These are phyloP conservation scores for rapeseed (Brassica napus) DNA, from an alignment of 345 rosid genomes.

Conservation along the genomic window Da-Ae NC_063450.1:43934001-43934500, in stretches of 20 bases:
- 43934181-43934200: slow-evolving; percentile 68
- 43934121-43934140: slow-evolving; percentile 40
- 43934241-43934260: slow-evolving; percentile 84
- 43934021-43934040: slow-evolving; percentile 78
- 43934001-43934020: slow-evolving; percentile 51
- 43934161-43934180: slow-evolving; percentile 75
- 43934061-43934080: slow-evolving; percentile 77
- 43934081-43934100: slow-evolving; percentile 72
- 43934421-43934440: not conserved
- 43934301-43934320: not conserved
- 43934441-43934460: not conserved
- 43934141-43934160: slow-evolving; percentile 66
- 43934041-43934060: slow-evolving; percentile 92
- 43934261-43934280: slow-evolving; percentile 12
- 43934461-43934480: not conserved
- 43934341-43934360: not conserved
- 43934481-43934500: not conserved
- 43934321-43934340: not conserved
- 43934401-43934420: too few relatives aligned
- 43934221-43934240: slow-evolving; percentile 94
- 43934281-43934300: not conserved
- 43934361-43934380: not conserved
- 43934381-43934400: not conserved
- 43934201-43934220: slow-evolving; percentile 63
- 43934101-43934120: slow-evolving; percentile 45